These are phyloP conservation scores for Musa beccarii DNA, from an alignment of 176 grass and related monocot genomes.

Conservation along the genomic window DNA sequence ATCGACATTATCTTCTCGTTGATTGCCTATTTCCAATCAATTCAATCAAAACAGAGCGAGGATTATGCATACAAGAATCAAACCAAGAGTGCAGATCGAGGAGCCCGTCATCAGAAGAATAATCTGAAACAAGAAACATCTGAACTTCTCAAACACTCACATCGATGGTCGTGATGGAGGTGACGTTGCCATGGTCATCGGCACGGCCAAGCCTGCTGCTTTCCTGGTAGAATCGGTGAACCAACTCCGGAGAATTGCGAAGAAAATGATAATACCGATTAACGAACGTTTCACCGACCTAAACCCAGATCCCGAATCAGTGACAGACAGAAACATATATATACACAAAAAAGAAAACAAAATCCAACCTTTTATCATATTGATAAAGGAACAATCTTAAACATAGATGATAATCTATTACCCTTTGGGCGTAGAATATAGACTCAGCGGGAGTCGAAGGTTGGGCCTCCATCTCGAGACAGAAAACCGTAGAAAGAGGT, in stretches of 20 bases:
- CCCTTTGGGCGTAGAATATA: background rate
- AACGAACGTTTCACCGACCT: conserved; percentile 8
- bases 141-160: background rate
- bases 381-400: background rate
- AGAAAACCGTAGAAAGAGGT: background rate
- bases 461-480: background rate
- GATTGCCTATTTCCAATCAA: conserved; percentile 46
- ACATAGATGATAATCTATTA: background rate
- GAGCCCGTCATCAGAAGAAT: background rate
- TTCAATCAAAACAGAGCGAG: background rate
- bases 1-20: conserved; percentile 84
- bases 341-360: background rate
- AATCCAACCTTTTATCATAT: background rate
- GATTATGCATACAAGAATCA: too few relatives aligned
- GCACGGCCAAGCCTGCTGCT: conserved; percentile 1
- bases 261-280: conserved; percentile 6
- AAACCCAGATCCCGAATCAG: background rate
- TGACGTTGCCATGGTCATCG: background rate
- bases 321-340: too few relatives aligned
- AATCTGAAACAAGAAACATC: background rate
- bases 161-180: conserved; percentile 4
- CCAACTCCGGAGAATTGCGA: background rate
- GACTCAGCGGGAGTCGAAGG: background rate
- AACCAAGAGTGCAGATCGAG: background rate
- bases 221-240: conserved; percentile 11